A percentile compares a stretch with the other conserved stretches of the same genome.
Evolutionary conservation across 345 rosid species (phyloP).

Genomic region (Turritis glabra): DNA sequence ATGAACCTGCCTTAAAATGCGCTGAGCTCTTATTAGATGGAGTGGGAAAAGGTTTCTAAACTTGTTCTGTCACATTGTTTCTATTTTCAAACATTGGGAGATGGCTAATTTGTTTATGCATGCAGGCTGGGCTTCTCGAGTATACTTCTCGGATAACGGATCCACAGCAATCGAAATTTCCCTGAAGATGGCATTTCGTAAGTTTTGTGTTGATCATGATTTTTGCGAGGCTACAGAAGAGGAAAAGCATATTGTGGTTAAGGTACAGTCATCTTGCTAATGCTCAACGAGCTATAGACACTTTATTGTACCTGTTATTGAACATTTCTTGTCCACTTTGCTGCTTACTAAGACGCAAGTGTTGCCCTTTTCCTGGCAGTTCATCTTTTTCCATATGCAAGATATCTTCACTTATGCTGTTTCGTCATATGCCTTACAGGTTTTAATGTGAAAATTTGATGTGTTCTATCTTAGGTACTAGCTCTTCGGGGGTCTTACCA

Average conservation of each 20-base stretch:
- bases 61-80: constrained; percentile 22
- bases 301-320: constrained; percentile 2
- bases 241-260: constrained; percentile 48
- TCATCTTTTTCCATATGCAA: background rate
- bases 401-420: background rate
- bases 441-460: background rate
- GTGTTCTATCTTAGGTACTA: constrained; percentile 56
- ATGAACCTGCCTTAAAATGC: constrained; percentile 90
- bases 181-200: constrained; percentile 96
- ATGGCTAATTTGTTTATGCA: constrained; percentile 24
- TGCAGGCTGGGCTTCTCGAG: constrained; percentile 95
- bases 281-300: background rate
- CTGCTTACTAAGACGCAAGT: constrained; percentile 14
- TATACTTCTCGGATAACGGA: constrained; percentile 90
- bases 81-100: background rate
- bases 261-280: constrained; percentile 46
- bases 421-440: background rate
- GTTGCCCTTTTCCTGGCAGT: background rate
- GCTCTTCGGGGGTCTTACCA: constrained; percentile 96
- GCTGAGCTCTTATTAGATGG: constrained; percentile 89
- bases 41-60: constrained; percentile 75
- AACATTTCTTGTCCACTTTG: background rate
- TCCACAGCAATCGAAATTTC: constrained; percentile 95
- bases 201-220: constrained; percentile 65
- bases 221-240: constrained; percentile 31